Evolutionary conservation across 805 yeast species (phyloP).

Genomic region (Lachancea thermotolerans): DNA sequence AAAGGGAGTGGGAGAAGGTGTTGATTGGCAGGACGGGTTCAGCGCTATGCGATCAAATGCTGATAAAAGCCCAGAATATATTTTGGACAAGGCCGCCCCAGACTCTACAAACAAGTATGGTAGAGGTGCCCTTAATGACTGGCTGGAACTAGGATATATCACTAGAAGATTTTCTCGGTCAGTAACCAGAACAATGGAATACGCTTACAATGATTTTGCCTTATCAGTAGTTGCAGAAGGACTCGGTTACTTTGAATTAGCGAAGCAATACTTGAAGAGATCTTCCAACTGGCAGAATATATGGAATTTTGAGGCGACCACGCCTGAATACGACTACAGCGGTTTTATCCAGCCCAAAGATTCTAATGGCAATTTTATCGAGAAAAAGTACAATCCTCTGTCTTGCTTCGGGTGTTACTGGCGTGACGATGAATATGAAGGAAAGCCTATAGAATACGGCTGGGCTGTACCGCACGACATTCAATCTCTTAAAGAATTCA

Average conservation of each 20-base stretch:
- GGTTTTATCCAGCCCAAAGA: constrained; percentile 34
- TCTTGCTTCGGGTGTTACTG: constrained; percentile 34
- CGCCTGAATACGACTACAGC: constrained; percentile 17
- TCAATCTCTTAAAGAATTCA: constrained; percentile 21
- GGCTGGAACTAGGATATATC: constrained; percentile 31
- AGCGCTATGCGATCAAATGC: constrained; percentile 33
- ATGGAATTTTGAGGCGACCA: constrained; percentile 30
- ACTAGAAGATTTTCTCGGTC: constrained; percentile 31
- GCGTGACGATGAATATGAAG: constrained; percentile 32
- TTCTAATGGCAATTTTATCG: constrained; percentile 26
- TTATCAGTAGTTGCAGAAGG: constrained; percentile 32
- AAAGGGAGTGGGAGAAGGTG: constrained; percentile 21
- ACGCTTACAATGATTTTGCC: constrained; percentile 34
- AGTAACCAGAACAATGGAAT: constrained; percentile 34
- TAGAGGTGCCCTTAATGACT: constrained; percentile 33
- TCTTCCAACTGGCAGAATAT: constrained; percentile 34
- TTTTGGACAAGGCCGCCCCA: constrained; percentile 24
- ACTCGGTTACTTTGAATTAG: constrained; percentile 19
- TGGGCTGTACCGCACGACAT: constrained; percentile 35
- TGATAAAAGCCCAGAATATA: constrained; percentile 31
- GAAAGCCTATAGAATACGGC: constrained; percentile 32
- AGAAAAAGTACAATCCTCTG: constrained; percentile 26
- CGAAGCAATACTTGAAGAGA: constrained; percentile 28
- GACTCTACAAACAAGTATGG: constrained; percentile 32
- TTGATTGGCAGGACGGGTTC: constrained; percentile 31